Conservation (phyloP, 2,329 filamentous ascomycete genomes). For the Hymenotorrendiella dingleyae region DNA sequence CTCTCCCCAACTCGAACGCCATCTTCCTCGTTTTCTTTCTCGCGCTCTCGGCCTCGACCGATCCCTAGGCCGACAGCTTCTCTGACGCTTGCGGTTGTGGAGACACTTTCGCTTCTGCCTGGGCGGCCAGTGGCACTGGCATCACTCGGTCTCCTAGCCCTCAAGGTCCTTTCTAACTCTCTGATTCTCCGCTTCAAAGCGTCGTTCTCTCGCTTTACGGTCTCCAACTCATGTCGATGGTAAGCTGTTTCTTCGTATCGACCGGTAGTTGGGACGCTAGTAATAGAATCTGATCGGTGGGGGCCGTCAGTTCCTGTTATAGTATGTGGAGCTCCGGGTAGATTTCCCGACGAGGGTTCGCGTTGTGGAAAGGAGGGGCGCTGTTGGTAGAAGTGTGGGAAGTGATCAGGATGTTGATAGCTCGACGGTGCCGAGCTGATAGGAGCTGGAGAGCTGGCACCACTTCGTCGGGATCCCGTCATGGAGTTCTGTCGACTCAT, state of each 20-base stretch:
- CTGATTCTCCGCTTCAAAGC: conserved; percentile 53
- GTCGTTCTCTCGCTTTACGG: conserved; percentile 59
- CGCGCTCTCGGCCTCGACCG: conserved; percentile 34
- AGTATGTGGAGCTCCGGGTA: conserved; percentile 4
- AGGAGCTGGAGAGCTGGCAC: conserved; percentile 27
- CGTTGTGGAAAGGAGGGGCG: conserved; percentile 21
- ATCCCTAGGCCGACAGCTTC: neutral
- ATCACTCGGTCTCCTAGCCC: conserved; percentile 32
- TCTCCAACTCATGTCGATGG: conserved; percentile 55
- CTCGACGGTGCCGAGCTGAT: conserved; percentile 16
- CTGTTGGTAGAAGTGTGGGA: conserved; percentile 26
- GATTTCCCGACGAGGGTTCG: conserved; percentile 20
- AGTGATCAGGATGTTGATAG: conserved; percentile 27
- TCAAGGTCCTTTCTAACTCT: conserved; percentile 52
- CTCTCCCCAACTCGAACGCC: conserved; percentile 57
- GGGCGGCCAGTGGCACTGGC: conserved; percentile 28
- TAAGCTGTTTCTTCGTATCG: conserved; percentile 58
- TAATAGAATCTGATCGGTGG: conserved; percentile 19
- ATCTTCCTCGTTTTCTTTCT: conserved; percentile 45
- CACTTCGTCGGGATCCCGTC: conserved; percentile 24
- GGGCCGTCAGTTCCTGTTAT: conserved; percentile 1
- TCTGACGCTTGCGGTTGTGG: conserved; percentile 45
- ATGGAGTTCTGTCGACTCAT: conserved; percentile 30
- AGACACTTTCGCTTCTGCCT: conserved; percentile 45
- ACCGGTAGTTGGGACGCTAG: conserved; percentile 49